Evolutionary conservation across 495 filamentous ascomycete species (phyloP).

Genomic region (Aspergillus cristatus): DNA sequence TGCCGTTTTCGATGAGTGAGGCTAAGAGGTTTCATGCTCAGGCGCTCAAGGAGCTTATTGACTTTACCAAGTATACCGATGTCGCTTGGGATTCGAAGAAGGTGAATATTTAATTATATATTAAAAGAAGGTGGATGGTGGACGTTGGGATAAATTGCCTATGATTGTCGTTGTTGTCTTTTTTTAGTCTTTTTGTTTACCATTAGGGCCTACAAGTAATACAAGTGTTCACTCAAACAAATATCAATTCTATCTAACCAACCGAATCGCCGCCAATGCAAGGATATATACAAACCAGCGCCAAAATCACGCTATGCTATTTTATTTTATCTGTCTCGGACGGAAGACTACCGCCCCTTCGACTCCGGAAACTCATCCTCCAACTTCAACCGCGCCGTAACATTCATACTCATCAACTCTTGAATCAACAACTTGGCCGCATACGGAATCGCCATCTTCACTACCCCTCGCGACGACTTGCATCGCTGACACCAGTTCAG

Average conservation of each 20-base stretch:
- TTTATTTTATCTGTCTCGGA: too few relatives aligned
- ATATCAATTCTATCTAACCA: too few relatives aligned
- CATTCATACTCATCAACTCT: conserved; percentile 96
- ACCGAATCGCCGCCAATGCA: too few relatives aligned
- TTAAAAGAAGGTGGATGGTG: background rate
- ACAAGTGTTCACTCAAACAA: too few relatives aligned
- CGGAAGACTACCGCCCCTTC: conserved; percentile 22
- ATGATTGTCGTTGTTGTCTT: conserved; percentile 3
- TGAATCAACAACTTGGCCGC: conserved; percentile 95
- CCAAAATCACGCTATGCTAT: too few relatives aligned
- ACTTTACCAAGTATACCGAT: conserved; percentile 25
- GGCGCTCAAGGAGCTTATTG: conserved; percentile 17
- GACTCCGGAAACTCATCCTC: conserved; percentile 81
- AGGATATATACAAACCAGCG: too few relatives aligned
- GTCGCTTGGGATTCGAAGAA: conserved; percentile 27
- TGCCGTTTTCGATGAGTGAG: conserved; percentile 26
- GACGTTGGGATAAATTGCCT: background rate
- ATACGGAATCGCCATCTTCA: conserved; percentile 95
- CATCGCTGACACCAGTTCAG: conserved; percentile 88
- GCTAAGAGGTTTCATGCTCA: conserved; percentile 17
- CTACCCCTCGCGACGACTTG: conserved; percentile 67
- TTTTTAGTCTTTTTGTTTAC: conserved; percentile 6
- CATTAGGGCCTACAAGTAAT: too few relatives aligned
- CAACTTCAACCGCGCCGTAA: conserved; percentile 73
- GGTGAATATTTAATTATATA: conserved; percentile 9